Evolutionary conservation across 202 grass and related monocot genomes (phyloP).

Genomic region (Panicum virgatum): DNA sequence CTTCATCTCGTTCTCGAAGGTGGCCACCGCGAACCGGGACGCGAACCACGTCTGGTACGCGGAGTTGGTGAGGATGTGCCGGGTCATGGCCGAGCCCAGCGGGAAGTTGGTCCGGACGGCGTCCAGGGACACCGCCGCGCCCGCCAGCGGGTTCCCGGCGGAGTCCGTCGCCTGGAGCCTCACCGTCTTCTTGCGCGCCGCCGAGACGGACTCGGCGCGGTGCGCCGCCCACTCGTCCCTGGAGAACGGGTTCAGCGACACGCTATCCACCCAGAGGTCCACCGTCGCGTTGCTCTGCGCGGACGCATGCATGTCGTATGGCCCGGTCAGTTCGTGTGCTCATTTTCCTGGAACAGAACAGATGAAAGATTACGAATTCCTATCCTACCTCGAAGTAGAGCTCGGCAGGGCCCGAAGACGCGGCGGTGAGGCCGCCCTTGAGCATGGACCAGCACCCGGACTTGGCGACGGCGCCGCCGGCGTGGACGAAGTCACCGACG

Average conservation of each 20-base stretch:
- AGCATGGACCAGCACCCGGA: slow-evolving; percentile 84
- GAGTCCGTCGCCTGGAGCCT: slow-evolving; percentile 57
- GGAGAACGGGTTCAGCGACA: slow-evolving; percentile 75
- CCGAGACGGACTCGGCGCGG: slow-evolving; percentile 38
- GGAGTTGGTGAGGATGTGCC: slow-evolving; percentile 44
- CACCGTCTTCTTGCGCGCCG: slow-evolving; percentile 59
- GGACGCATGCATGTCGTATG: no score
- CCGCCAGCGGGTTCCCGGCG: slow-evolving; percentile 41
- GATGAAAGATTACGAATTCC: no score
- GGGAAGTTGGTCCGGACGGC: slow-evolving; percentile 50
- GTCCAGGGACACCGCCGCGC: slow-evolving; percentile 48
- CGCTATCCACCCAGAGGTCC: slow-evolving; percentile 78
- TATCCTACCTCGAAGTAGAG: slow-evolving; percentile 74
- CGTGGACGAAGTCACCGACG: slow-evolving; percentile 41
- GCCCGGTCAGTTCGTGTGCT: no score
- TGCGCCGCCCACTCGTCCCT: slow-evolving; percentile 69
- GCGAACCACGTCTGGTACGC: slow-evolving; percentile 83
- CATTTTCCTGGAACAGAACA: no score
- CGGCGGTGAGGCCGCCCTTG: slow-evolving; percentile 80
- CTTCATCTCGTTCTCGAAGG: slow-evolving; percentile 99
- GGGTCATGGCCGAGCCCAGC: slow-evolving; percentile 60
- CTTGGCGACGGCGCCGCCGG: slow-evolving; percentile 54
- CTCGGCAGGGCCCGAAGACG: slow-evolving; percentile 55
- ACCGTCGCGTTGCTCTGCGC: slow-evolving; percentile 52
- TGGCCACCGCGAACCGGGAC: slow-evolving; percentile 78